A percentile compares a stretch with the other conserved stretches of the same genome.
phyloP scores from a whole-genome alignment of 805 yeast genomes.

The Saitoella complicata region DNA sequence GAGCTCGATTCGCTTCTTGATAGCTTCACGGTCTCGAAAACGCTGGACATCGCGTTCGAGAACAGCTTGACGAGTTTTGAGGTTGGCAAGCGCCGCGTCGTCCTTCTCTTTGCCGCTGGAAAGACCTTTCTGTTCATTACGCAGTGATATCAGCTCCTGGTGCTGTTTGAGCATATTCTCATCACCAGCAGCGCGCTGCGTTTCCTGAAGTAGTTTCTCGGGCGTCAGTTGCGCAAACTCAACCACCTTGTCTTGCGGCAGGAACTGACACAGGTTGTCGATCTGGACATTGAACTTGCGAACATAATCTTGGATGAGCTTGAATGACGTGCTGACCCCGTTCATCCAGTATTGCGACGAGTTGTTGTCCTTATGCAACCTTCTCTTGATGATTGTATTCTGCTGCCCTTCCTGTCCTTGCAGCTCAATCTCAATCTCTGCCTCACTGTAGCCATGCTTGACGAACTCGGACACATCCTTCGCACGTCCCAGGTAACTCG shows the following conservation, averaged over 20 bases:
- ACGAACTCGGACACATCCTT: slow-evolving; percentile 49
- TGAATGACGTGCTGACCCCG: slow-evolving; percentile 17
- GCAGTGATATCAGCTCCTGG: slow-evolving; percentile 36
- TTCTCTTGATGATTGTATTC: slow-evolving; percentile 22
- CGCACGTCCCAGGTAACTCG: slow-evolving; percentile 52
- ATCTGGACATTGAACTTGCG: slow-evolving; percentile 55
- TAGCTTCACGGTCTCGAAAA: slow-evolving; percentile 17
- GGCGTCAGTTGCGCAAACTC: slow-evolving; percentile 74
- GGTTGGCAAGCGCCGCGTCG: slow-evolving; percentile 18
- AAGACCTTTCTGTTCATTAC: slow-evolving; percentile 24
- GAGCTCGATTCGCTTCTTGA: slow-evolving; percentile 6
- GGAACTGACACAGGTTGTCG: slow-evolving; percentile 81
- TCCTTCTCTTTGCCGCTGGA: slow-evolving; percentile 4
- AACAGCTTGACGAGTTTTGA: slow-evolving; percentile 24
- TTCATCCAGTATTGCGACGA: slow-evolving; percentile 3
- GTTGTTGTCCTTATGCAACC: slow-evolving; percentile 20
- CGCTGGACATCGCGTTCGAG: slow-evolving; percentile 33
- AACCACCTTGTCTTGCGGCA: slow-evolving; percentile 91
- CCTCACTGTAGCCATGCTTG: slow-evolving; percentile 40
- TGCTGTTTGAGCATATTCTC: slow-evolving; percentile 43
- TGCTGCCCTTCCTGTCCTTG: slow-evolving; percentile 23
- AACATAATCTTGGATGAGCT: slow-evolving; percentile 29
- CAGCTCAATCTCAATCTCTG: slow-evolving; percentile 35
- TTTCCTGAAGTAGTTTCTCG: slow-evolving; percentile 54
- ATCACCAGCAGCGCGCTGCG: slow-evolving; percentile 63